Conservation (phyloP, 2,329 filamentous ascomycete genomes). For the Alternaria panax region DNA sequence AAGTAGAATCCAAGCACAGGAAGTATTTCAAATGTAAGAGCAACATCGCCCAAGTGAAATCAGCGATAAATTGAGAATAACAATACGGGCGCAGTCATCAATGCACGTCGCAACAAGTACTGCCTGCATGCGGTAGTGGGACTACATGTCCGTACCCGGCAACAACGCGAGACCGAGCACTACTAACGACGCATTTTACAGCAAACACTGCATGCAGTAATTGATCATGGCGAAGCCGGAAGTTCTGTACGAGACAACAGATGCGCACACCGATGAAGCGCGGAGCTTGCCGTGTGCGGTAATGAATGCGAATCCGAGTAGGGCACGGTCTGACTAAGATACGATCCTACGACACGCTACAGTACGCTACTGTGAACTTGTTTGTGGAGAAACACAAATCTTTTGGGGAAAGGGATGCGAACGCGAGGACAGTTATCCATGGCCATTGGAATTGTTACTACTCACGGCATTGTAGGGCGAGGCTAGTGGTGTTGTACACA, state of each 20-base stretch:
- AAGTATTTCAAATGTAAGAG: neutral
- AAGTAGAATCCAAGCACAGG: neutral
- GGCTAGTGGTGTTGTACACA: neutral
- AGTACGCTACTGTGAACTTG: neutral
- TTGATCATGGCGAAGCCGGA: neutral
- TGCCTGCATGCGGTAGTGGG: neutral
- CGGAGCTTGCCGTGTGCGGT: neutral
- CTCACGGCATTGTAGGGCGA: neutral
- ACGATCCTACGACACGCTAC: neutral
- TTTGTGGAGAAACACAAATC: neutral
- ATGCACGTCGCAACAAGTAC: neutral
- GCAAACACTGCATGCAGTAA: neutral
- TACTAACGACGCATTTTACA: neutral
- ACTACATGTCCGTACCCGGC: neutral
- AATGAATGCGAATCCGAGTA: neutral
- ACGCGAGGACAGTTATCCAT: neutral
- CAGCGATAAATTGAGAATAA: neutral
- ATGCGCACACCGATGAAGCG: neutral
- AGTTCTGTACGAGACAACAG: neutral
- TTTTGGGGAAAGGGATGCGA: neutral
- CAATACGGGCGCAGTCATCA: conserved; percentile 2
- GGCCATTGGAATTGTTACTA: neutral
- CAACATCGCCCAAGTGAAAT: neutral
- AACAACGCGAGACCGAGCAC: neutral
- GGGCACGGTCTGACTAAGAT: neutral